Percentiles rank a stretch among this genome's conserved stretches.
Evolutionary conservation across 257 asterid species (phyloP).

Genomic region (Haberlea rhodopensis): DNA sequence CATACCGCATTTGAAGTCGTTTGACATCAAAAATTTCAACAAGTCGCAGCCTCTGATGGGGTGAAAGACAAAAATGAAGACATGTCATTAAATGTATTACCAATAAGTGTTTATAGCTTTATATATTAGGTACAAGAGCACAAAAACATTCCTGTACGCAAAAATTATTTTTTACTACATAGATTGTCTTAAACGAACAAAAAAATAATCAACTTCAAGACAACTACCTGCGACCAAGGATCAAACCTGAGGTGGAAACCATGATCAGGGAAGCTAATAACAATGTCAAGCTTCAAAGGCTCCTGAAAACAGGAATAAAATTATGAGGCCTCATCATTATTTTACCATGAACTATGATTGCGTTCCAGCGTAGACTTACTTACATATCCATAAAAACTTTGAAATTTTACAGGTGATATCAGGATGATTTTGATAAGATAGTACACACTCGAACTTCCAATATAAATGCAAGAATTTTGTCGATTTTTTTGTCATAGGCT

Average conservation of each 20-base stretch:
- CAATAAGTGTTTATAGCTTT: slow-evolving; percentile 3
- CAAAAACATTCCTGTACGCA: neutral
- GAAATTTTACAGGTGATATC: neutral
- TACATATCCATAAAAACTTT: neutral
- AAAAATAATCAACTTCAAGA: slow-evolving; percentile 16
- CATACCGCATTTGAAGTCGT: slow-evolving; percentile 82
- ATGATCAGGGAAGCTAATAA: slow-evolving; percentile 87
- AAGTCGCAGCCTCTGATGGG: slow-evolving; percentile 71
- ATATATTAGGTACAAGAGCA: neutral
- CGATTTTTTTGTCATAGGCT: neutral
- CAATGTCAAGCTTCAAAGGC: slow-evolving; percentile 73
- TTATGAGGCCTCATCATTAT: slow-evolving; percentile 16
- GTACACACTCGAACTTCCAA: slow-evolving; percentile 4
- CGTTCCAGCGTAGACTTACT: neutral
- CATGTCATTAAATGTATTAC: slow-evolving; percentile 12
- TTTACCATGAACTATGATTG: neutral
- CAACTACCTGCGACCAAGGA: slow-evolving; percentile 86
- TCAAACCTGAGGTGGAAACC: slow-evolving; percentile 89
- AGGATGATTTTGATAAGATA: neutral
- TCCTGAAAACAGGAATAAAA: slow-evolving; percentile 46
- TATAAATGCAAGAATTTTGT: slow-evolving; percentile 4
- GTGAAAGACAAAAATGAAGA: slow-evolving; percentile 22
- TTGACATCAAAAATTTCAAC: slow-evolving; percentile 79
- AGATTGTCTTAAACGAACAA: slow-evolving; percentile 17
- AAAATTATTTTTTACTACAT: neutral